phyloP scores from a whole-genome alignment of 495 filamentous ascomycete species.

The Daldinia vernicosa region DNA sequence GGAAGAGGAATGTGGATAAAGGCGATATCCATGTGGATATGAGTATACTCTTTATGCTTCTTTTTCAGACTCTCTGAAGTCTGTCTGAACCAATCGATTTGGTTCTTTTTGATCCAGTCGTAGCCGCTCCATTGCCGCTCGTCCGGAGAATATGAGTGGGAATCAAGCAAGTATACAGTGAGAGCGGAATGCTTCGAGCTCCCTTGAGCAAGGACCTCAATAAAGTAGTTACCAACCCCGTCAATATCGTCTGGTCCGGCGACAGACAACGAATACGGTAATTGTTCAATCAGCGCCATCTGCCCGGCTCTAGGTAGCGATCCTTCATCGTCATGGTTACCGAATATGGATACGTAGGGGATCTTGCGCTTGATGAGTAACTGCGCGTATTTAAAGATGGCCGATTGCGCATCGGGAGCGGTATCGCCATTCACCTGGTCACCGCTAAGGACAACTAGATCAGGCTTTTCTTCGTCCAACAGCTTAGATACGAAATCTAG shows the following conservation, averaged over 20 bases:
- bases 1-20: conserved; percentile 98
- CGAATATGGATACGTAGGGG: conserved; percentile 93
- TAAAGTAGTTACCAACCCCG: conserved; percentile 92
- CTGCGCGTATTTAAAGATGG: conserved; percentile 92
- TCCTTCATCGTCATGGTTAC: conserved; percentile 97
- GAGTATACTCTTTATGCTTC: conserved; percentile 79
- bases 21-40: conserved; percentile 93
- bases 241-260: conserved; percentile 84
- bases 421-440: conserved; percentile 97
- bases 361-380: conserved; percentile 86
- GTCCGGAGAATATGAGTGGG: conserved; percentile 91
- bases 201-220: conserved; percentile 86
- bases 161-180: conserved; percentile 92
- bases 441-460: conserved; percentile 88
- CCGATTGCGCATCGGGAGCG: conserved; percentile 86
- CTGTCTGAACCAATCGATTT: conserved; percentile 92
- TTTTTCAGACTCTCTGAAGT: conserved; percentile 74
- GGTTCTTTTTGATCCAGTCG: conserved; percentile 93
- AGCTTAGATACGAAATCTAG: conserved; percentile 85
- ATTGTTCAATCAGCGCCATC: conserved; percentile 83
- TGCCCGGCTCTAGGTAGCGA: conserved; percentile 75
- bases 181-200: conserved; percentile 84
- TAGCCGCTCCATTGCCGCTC: conserved; percentile 86
- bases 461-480: conserved; percentile 89
- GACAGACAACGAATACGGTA: conserved; percentile 87